phyloP scores from a whole-genome alignment of 2,329 filamentous ascomycete genomes.

The Raffaelea arxii region DNA sequence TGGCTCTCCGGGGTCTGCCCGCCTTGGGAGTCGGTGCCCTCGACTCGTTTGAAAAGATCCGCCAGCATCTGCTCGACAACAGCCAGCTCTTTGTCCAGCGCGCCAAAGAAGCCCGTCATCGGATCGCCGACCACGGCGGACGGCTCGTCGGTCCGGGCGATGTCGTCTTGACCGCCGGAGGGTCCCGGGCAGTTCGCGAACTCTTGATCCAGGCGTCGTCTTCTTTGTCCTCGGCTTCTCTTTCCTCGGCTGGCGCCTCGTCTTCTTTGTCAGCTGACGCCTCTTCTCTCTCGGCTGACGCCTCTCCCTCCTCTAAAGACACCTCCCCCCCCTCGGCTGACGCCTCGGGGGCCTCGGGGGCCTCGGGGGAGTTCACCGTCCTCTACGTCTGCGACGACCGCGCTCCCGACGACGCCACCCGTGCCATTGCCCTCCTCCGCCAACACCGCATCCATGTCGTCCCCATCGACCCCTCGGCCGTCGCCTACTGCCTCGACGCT shows the following conservation, averaged over 20 bases:
- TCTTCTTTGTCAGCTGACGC: slow-evolving; percentile 36
- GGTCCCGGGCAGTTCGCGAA: slow-evolving; percentile 72
- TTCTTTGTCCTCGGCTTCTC: slow-evolving; percentile 36
- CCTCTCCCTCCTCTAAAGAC: neutral
- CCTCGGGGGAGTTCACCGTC: too few species aligned
- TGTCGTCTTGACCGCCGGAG: slow-evolving; percentile 84
- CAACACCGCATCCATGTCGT: slow-evolving; percentile 72
- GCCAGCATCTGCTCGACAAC: slow-evolving; percentile 76
- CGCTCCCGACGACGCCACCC: slow-evolving; percentile 48
- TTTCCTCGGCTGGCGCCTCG: too few species aligned
- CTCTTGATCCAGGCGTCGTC: slow-evolving; percentile 67
- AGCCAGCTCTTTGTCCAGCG: slow-evolving; percentile 77
- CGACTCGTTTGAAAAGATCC: slow-evolving; percentile 69
- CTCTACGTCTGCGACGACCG: slow-evolving; percentile 63
- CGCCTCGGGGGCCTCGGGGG: too few species aligned
- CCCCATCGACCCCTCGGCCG: slow-evolving; percentile 64
- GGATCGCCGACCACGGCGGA: slow-evolving; percentile 71
- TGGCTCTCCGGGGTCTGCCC: slow-evolving; percentile 50
- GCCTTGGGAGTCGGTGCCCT: slow-evolving; percentile 12
- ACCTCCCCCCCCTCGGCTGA: too few species aligned
- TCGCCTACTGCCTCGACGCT: slow-evolving; percentile 63
- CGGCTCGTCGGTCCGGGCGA: slow-evolving; percentile 69
- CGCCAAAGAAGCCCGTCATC: slow-evolving; percentile 74
- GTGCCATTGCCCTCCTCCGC: slow-evolving; percentile 62
- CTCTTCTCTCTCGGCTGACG: neutral